A percentile compares a stretch with the other conserved stretches of the same genome.
Conservation (phyloP, 352 stramenopile genomes). For the Pythium brachiatum region DNA sequence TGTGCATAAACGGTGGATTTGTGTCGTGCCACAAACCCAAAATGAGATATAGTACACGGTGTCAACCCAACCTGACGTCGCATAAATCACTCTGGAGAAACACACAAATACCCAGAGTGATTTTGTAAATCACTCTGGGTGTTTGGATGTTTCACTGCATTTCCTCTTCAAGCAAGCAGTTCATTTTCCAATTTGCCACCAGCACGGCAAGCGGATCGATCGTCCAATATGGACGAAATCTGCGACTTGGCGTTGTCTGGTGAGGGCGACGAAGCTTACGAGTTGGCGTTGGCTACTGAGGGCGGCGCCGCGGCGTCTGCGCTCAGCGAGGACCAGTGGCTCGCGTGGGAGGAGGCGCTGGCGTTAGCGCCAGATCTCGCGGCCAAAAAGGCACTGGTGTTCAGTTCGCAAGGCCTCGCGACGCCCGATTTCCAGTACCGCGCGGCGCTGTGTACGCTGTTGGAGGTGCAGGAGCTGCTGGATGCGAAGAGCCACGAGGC, state of each 20-base stretch:
- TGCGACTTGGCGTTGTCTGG: no score
- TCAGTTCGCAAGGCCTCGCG: slow-evolving; percentile 4
- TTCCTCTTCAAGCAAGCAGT: background rate
- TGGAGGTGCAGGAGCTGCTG: slow-evolving; percentile 39
- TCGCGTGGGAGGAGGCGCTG: slow-evolving; percentile 27
- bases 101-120: background rate
- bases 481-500: slow-evolving; percentile 9
- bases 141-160: background rate
- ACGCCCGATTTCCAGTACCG: slow-evolving; percentile 18
- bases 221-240: no score
- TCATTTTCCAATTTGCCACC: background rate
- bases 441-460: slow-evolving; percentile 21
- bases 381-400: slow-evolving; percentile 20
- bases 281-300: slow-evolving; percentile 15
- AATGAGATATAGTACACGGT: no score
- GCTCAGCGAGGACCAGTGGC: slow-evolving; percentile 20
- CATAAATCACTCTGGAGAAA: background rate
- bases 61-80: no score
- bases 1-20: no score
- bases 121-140: background rate
- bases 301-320: background rate
- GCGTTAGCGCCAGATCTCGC: slow-evolving; percentile 22
- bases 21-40: no score
- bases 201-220: background rate
- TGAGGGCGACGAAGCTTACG: slow-evolving; percentile 14